These are phyloP conservation scores for Saturnispora ahearnii DNA, from an alignment of 805 yeast species.

Conservation along the genomic window DNA sequence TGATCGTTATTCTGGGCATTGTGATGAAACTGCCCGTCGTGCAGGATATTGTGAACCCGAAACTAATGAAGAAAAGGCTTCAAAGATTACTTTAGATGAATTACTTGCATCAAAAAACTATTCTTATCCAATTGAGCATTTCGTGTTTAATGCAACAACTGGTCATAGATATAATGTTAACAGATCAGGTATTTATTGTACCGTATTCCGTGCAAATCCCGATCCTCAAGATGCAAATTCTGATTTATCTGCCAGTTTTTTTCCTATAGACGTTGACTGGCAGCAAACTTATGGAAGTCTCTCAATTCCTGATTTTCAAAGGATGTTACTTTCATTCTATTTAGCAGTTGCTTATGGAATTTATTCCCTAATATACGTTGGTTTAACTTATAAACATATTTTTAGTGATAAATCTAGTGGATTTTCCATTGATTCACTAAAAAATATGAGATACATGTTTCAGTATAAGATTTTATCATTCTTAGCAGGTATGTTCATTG, in stretches of 20 bases:
- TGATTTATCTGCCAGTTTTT: too few species aligned
- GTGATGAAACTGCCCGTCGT: constrained; percentile 25
- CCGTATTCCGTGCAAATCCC: constrained; percentile 16
- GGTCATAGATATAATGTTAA: constrained; percentile 14
- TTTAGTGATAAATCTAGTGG: constrained; percentile 15
- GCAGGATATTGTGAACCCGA: constrained; percentile 19
- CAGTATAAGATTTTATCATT: constrained; percentile 22
- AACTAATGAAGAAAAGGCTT: constrained; percentile 10
- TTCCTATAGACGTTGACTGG: constrained; percentile 20
- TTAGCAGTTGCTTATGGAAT: constrained; percentile 16
- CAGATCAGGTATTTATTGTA: constrained; percentile 22
- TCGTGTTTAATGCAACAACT: constrained; percentile 7
- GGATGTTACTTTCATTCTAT: constrained; percentile 17
- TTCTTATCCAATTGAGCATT: constrained; percentile 15
- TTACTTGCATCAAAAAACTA: constrained; percentile 14
- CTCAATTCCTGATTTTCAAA: constrained; percentile 22
- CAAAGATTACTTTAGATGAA: constrained; percentile 14
- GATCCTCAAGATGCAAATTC: constrained; percentile 7
- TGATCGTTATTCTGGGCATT: constrained; percentile 21
- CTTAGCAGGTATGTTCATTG: constrained; percentile 13
- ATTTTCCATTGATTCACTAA: constrained; percentile 12
- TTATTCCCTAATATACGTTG: constrained; percentile 12
- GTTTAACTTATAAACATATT: constrained; percentile 11
- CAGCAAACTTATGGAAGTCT: constrained; percentile 25
- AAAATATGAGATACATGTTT: constrained; percentile 16